Conservation (phyloP, 176 grass and related monocot genomes). For the Lolium perenne region DNA sequence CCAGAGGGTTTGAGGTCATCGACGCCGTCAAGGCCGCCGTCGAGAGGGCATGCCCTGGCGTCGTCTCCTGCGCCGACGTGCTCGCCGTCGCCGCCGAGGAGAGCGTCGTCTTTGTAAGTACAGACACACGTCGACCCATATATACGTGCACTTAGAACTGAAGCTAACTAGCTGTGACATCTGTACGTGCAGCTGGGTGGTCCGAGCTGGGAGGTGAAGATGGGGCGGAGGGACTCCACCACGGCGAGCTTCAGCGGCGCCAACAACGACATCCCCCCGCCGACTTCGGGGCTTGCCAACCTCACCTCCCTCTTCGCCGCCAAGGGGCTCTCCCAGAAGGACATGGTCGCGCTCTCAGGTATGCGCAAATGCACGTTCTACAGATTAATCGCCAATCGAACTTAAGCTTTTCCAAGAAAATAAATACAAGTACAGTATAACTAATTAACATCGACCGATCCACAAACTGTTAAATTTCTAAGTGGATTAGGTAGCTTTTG, state of each 20-base stretch:
- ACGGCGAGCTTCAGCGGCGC: conserved; percentile 59
- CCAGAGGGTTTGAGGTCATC: conserved; percentile 77
- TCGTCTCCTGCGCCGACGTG: conserved; percentile 95
- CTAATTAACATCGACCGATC: too few relatives aligned
- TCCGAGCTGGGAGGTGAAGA: conserved; percentile 64
- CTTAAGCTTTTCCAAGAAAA: too few relatives aligned
- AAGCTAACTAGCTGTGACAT: background rate
- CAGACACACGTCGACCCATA: background rate
- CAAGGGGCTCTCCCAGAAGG: conserved; percentile 59
- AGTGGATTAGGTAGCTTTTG: background rate
- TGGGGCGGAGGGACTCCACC: conserved; percentile 71
- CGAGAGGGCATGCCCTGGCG: conserved; percentile 63
- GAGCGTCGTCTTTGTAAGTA: conserved; percentile 57
- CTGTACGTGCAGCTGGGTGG: conserved; percentile 53
- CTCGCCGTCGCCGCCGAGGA: conserved; percentile 71
- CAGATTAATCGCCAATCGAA: background rate
- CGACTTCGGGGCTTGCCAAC: conserved; percentile 48
- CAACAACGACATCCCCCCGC: conserved; percentile 65
- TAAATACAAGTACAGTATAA: too few relatives aligned
- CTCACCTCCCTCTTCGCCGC: conserved; percentile 68
- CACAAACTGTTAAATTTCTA: background rate
- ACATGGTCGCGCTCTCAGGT: conserved; percentile 81
- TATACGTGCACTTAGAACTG: background rate
- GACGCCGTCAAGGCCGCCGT: conserved; percentile 75
- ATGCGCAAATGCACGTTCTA: background rate